Evolutionary conservation across 2,329 filamentous ascomycete species (phyloP).

Genomic region (Penicillium sp.): DNA sequence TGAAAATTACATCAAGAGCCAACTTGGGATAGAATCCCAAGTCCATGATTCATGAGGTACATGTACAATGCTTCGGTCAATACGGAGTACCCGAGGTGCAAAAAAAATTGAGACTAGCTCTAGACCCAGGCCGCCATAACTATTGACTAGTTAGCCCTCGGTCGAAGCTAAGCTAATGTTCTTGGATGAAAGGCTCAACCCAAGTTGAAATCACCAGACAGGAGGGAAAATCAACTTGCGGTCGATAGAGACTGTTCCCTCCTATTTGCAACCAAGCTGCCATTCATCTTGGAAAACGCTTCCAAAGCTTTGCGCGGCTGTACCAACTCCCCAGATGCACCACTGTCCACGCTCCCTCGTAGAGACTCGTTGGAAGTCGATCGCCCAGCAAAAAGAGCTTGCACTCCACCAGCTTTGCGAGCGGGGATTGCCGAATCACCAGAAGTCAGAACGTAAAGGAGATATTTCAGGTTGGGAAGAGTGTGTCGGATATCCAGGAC

Average conservation of each 20-base stretch:
- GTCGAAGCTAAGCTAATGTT: no score
- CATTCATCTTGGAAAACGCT: constrained; percentile 28
- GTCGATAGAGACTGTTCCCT: background rate
- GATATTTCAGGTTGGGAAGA: constrained; percentile 86
- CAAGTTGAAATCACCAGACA: background rate
- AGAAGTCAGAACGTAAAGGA: constrained; percentile 83
- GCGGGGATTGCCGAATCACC: constrained; percentile 62
- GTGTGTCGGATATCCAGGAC: constrained; percentile 90
- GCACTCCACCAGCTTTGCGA: constrained; percentile 53
- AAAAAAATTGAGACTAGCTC: no score
- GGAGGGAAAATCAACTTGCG: background rate
- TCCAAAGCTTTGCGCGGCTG: constrained; percentile 29
- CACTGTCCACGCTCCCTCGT: constrained; percentile 42
- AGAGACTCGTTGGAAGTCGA: constrained; percentile 39
- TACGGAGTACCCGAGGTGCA: no score
- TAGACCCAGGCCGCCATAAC: background rate
- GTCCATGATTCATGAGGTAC: background rate
- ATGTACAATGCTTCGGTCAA: background rate
- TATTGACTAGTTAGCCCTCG: no score
- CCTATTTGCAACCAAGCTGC: constrained; percentile 15
- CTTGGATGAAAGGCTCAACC: background rate
- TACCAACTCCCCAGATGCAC: constrained; percentile 30
- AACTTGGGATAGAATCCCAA: background rate
- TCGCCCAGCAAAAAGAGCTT: constrained; percentile 44
- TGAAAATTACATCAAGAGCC: background rate